These are phyloP conservation scores for Mucor mucedo DNA, from an alignment of 371 early-diverging fungal genomes.

Conservation along the genomic window DNA sequence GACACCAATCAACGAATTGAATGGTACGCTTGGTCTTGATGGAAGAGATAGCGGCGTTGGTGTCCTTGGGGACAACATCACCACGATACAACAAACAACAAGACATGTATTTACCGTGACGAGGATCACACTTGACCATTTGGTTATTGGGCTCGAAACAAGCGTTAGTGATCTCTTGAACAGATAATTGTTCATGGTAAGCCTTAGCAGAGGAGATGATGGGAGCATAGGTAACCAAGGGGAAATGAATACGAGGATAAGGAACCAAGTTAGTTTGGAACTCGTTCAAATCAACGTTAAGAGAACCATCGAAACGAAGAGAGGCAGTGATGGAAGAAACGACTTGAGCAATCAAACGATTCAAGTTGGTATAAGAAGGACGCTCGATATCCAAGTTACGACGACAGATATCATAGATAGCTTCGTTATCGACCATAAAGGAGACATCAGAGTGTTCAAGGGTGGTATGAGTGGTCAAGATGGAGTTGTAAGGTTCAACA, in stretches of 20 bases:
- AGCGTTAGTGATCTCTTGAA: conserved; percentile 88
- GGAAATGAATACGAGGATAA: conserved; percentile 96
- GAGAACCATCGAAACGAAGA: conserved; percentile 95
- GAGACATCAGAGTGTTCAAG: conserved; percentile 99
- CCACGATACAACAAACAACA: conserved; percentile 95
- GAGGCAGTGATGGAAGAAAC: conserved; percentile 99
- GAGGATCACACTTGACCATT: conserved; percentile 96
- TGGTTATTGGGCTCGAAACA: conserved; percentile 95
- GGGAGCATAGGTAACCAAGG: conserved; percentile 92
- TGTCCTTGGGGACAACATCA: conserved; percentile 87
- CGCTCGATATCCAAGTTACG: conserved; percentile 97
- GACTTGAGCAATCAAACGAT: conserved; percentile 98
- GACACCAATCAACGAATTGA: conserved; percentile 98
- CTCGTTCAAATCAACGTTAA: conserved; percentile 96
- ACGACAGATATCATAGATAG: conserved; percentile 98
- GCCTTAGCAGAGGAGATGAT: conserved; percentile 91
- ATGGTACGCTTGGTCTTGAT: conserved; percentile 91
- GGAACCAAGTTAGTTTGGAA: conserved; percentile 98
- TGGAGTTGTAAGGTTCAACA: conserved; percentile 99
- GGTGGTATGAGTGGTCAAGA: conserved; percentile 98
- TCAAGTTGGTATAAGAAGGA: conserved; percentile 96
- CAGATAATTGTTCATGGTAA: conserved; percentile 88
- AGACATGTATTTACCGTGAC: conserved; percentile 95
- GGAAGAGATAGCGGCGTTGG: conserved; percentile 85
- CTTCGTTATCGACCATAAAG: conserved; percentile 99